These are phyloP conservation scores for Cytospora paraplurivora DNA, from an alignment of 2,329 filamentous ascomycete genomes.

Conservation along the genomic window DNA sequence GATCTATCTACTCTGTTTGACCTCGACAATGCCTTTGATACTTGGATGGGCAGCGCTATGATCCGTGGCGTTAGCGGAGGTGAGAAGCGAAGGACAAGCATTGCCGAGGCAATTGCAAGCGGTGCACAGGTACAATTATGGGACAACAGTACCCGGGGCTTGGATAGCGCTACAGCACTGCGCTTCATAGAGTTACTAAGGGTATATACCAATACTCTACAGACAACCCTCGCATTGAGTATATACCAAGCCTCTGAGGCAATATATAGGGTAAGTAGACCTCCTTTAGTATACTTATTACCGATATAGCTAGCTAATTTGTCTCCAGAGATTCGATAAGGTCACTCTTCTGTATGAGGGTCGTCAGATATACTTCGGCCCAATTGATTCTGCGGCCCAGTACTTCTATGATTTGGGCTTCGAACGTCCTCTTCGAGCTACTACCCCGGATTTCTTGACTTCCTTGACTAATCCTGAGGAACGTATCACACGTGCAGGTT, in stretches of 20 bases:
- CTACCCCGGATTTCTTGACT: constrained; percentile 72
- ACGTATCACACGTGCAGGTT: constrained; percentile 60
- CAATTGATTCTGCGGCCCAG: constrained; percentile 45
- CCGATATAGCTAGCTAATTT: constrained; percentile 52
- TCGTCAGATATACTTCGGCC: constrained; percentile 12
- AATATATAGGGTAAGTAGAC: constrained; percentile 51
- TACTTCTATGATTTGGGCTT: constrained; percentile 67
- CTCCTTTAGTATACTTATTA: constrained; percentile 54
- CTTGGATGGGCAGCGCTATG: constrained; percentile 62
- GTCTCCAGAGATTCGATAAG: constrained; percentile 31
- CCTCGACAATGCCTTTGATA: constrained; percentile 61
- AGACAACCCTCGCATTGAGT: constrained; percentile 46
- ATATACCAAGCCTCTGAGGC: constrained; percentile 59
- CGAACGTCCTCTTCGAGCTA: constrained; percentile 53
- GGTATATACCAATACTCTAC: background rate
- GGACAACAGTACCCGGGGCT: constrained; percentile 33
- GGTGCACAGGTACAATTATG: constrained; percentile 33
- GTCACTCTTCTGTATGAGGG: constrained; percentile 14
- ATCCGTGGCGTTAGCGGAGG: constrained; percentile 62
- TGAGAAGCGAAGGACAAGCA: constrained; percentile 66
- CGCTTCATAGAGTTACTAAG: constrained; percentile 1
- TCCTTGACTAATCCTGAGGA: constrained; percentile 68
- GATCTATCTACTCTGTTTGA: no score
- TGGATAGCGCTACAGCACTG: constrained; percentile 43
- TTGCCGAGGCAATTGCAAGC: no score